Conservation (phyloP, 106 monocot species). For the Dendrobium chrysotoxum region DNA sequence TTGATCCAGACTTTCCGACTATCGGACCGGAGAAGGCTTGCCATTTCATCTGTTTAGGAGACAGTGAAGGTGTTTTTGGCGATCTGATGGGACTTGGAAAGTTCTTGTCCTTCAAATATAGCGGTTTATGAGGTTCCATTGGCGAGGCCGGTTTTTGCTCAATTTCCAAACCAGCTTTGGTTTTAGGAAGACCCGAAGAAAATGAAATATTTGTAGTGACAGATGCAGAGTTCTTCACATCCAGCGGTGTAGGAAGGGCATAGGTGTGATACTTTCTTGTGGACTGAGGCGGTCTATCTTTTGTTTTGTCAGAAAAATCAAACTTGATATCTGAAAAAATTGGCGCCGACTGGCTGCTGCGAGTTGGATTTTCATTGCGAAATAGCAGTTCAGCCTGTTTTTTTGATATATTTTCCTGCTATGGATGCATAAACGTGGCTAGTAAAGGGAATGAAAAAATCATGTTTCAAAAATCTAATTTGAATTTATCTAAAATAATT, state of each 20-base stretch:
- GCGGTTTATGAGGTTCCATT: slow-evolving; percentile 24
- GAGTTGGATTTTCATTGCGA: slow-evolving; percentile 14
- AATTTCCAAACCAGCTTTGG: slow-evolving; percentile 13
- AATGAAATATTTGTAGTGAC: slow-evolving; percentile 4
- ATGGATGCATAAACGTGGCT: neutral
- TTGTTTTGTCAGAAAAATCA: slow-evolving; percentile 41
- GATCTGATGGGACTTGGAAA: slow-evolving; percentile 15
- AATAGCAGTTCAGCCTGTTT: slow-evolving; percentile 22
- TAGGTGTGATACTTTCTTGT: slow-evolving; percentile 66
- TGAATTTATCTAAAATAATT: too few relatives aligned
- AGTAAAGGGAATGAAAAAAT: neutral
- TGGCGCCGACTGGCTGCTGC: slow-evolving; percentile 70
- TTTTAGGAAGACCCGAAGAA: slow-evolving; percentile 13
- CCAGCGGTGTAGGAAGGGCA: slow-evolving; percentile 71
- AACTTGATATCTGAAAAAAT: slow-evolving; percentile 42
- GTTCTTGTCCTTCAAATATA: slow-evolving; percentile 23
- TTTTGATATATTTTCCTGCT: slow-evolving; percentile 46
- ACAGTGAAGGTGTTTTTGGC: slow-evolving; percentile 8
- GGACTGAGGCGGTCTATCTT: slow-evolving; percentile 37
- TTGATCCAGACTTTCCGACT: slow-evolving; percentile 32
- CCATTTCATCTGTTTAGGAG: slow-evolving; percentile 45
- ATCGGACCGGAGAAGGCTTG: slow-evolving; percentile 62
- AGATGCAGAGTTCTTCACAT: slow-evolving; percentile 26
- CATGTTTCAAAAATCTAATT: too few relatives aligned
- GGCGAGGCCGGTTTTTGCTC: slow-evolving; percentile 50